Base-by-base conservation (phyloP, 1,284 basidiomycete species). In the Neolentinus lepideus region DNA sequence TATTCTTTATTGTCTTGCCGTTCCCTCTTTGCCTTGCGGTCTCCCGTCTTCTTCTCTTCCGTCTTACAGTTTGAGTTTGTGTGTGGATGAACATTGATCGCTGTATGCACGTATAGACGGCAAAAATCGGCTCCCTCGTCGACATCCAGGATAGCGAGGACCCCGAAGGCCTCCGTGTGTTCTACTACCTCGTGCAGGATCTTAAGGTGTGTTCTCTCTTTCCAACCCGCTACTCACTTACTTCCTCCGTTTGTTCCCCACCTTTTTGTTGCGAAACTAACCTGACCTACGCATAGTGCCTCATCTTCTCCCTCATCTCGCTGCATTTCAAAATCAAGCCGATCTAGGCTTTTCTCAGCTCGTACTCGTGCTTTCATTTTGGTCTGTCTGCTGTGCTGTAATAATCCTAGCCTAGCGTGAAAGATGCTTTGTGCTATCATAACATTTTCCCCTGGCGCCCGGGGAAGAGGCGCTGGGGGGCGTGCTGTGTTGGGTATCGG, bases 251-350 rank as follows among this genome's bases (percentile, higher is more conserved):
- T 56, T 31, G 46, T 53, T n/a, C 38, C 6, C 19, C 31, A 0
- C 12, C 6, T 3, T 2, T 53, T 22, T 27, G 31, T 48, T 6
- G 12, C 29, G 29, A 4, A 31, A 31, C 29, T 31, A 12, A 31
- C 29, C 12, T 59, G n/a, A 56, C 52, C 35, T 24, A 21, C 12
- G 12, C 24, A 46, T 16, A 98, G 95, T 98, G 94, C 72, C 83
- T 98, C 60, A 95, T 98, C 63, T 98, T 98, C 73, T 97, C 95
- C 19, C 81, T 99, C 61, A 98, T 98, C 69, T 93, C 92, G 12
- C 81, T 98, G 46, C 94, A 99, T 77, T 98, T 98, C 87, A 98
- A 98, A 78, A 98, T 99, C 81, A 98, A 99, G 80, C 96, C 96
- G 19, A 97, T 94, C 66, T 92, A 83, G 38, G 19, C 19, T n/a